Evolutionary conservation across 2,329 filamentous ascomycete species (phyloP), one percentile per base, ranked within the genome.

Genomic region (Neofusicoccum umdonicola): DNA sequence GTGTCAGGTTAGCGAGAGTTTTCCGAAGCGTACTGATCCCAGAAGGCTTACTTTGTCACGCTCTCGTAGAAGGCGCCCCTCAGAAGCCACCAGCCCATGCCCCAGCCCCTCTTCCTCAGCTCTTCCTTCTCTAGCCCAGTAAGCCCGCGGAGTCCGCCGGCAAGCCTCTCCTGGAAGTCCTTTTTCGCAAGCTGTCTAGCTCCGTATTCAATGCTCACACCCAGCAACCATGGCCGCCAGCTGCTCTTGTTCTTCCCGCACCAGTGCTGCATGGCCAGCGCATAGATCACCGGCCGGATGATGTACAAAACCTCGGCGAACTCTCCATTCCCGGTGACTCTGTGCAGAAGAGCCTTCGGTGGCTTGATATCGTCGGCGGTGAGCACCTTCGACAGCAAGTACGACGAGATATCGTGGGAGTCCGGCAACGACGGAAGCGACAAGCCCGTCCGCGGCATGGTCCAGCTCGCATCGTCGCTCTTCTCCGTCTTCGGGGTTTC

Each of bases 321-420:
- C 70, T 93, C 92, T 0, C 93, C 93, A 67, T 90, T 89, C 1
- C 95, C 84, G 35, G 83, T 83, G 2, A 84, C 85, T 41, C 88
- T 88, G 74, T 96, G 93, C n/a, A 98, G 83, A 6, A 99, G 85
- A 62, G 90, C 89, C 41, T 90, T 89, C 0, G 95, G 92, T 0
- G 94, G 91, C 76, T 97, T 97, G 81, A 99, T 95, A 74, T 98
- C 95, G 78, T 99, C 95, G 8, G 95, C 92, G 0, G 92, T 97
- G 52, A 99, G 84, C 12, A 98, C 94, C 69, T 96, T 93, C 39
- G 90, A 89, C 27, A 96, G 87, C 4, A 99, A 86, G 77, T 96
- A 99, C 50, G 87, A 87, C 58, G 91, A 92, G 66, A 97, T 93
- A 70, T 97, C 92, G 61, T 88, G 85, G 0, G 90, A 86, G 64